phyloP scores from a whole-genome alignment of 1,284 basidiomycete species.

The Bjerkandera adusta region DNA sequence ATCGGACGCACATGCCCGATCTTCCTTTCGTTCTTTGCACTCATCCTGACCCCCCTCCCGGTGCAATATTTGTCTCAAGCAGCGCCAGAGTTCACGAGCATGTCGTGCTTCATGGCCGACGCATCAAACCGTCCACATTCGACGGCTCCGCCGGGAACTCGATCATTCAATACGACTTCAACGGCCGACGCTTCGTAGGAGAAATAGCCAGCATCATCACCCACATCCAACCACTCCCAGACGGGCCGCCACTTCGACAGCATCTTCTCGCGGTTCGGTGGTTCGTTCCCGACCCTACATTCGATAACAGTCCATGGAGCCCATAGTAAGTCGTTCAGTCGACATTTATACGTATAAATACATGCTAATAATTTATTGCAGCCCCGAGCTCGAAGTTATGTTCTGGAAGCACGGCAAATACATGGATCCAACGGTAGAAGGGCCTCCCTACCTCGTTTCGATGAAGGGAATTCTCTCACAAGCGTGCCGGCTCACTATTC shows the following conservation, averaged over 20 bases:
- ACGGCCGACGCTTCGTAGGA: constrained; percentile 3
- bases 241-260: not conserved
- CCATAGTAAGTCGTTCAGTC: constrained; percentile 4
- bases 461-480: constrained; percentile 3
- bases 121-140: constrained; percentile 1
- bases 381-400: constrained; percentile 10
- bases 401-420: constrained; percentile 8
- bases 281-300: not conserved
- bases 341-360: not conserved
- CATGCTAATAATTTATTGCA: not conserved
- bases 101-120: constrained; percentile 5
- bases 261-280: constrained; percentile 7
- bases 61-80: too few species aligned
- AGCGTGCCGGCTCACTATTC: constrained; percentile 3
- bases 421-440: not conserved
- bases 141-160: constrained; percentile 3
- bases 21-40: not conserved
- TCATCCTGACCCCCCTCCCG: not conserved
- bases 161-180: constrained; percentile 1
- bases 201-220: not conserved
- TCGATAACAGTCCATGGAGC: constrained; percentile 2
- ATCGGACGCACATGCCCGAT: not conserved
- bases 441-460: constrained; percentile 8
- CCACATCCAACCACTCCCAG: not conserved
- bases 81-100: constrained; percentile 4